These are phyloP conservation scores for Curvularia sp. DNA, from an alignment of 2,329 filamentous ascomycete genomes.

Conservation along the genomic window DNA sequence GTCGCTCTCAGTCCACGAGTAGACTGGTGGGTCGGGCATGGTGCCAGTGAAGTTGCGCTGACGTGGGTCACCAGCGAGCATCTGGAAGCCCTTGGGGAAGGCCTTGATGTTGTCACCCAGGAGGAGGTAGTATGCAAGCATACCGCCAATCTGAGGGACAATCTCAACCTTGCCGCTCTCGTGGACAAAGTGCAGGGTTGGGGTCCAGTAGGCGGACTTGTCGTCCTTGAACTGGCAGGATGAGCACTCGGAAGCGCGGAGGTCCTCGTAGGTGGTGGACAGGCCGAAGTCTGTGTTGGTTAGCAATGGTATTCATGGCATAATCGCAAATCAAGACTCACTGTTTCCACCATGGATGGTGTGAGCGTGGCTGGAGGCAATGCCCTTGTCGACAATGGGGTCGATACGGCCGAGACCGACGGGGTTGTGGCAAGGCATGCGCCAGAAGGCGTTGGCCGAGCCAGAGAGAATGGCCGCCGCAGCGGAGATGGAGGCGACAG, in stretches of 20 bases:
- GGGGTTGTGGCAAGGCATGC: slow-evolving; percentile 71
- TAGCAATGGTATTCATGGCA: slow-evolving; percentile 19
- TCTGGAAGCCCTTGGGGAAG: slow-evolving; percentile 75
- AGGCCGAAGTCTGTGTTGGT: slow-evolving; percentile 61
- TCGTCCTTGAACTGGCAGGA: slow-evolving; percentile 63
- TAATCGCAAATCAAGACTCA: slow-evolving; percentile 49
- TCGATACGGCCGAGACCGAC: slow-evolving; percentile 66
- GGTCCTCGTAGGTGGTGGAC: slow-evolving; percentile 66
- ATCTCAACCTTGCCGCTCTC: slow-evolving; percentile 68
- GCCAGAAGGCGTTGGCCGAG: slow-evolving; percentile 69
- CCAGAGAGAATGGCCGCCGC: slow-evolving; percentile 45
- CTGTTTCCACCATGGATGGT: slow-evolving; percentile 52
- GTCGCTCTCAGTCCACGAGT: slow-evolving; percentile 68
- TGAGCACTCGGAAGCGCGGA: slow-evolving; percentile 71
- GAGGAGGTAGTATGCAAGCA: slow-evolving; percentile 77
- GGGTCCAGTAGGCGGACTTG: slow-evolving; percentile 61
- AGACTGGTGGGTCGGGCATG: slow-evolving; percentile 72
- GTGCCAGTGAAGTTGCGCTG: slow-evolving; percentile 62
- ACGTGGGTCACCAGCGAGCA: slow-evolving; percentile 70
- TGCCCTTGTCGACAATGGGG: slow-evolving; percentile 47
- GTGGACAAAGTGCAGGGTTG: slow-evolving; percentile 72
- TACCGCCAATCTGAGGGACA: slow-evolving; percentile 64
- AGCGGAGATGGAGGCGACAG: slow-evolving; percentile 35
- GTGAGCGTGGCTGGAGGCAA: slow-evolving; percentile 42
- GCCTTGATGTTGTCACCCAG: slow-evolving; percentile 72